phyloP scores from a whole-genome alignment of 1,139 yeast genomes.

The Scheffersomyces segobiensis region DNA sequence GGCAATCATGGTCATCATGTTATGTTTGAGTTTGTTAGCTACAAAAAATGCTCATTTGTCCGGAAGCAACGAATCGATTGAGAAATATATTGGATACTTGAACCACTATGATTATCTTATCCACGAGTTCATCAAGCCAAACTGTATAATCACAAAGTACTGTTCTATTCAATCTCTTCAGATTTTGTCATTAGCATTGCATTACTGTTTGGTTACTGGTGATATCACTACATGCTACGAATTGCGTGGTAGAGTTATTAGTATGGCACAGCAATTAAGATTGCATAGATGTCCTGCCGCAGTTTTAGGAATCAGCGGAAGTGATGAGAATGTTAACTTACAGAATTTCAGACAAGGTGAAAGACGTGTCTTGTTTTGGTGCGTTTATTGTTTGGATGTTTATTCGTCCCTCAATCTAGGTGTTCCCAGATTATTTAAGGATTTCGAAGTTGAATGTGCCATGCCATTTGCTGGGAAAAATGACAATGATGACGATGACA shows the following conservation, averaged over 20 bases:
- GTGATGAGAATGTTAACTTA: conserved; percentile 53
- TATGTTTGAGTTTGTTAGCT: conserved; percentile 59
- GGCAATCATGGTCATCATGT: conserved; percentile 55
- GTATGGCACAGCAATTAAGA: conserved; percentile 85
- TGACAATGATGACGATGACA: conserved; percentile 41
- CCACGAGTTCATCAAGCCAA: conserved; percentile 52
- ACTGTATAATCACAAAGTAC: conserved; percentile 50
- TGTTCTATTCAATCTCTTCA: conserved; percentile 74
- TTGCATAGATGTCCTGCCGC: conserved; percentile 88
- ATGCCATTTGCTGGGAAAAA: conserved; percentile 68
- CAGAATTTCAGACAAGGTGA: conserved; percentile 69
- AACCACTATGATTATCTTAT: conserved; percentile 53
- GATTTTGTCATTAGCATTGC: conserved; percentile 64
- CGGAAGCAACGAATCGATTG: conserved; percentile 11
- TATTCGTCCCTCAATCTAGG: conserved; percentile 78
- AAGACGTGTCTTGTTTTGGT: conserved; percentile 82
- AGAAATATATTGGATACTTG: conserved; percentile 26
- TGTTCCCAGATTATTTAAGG: conserved; percentile 76
- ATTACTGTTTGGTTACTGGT: conserved; percentile 73
- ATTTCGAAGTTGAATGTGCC: conserved; percentile 83
- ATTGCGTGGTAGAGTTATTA: conserved; percentile 70
- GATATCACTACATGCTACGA: conserved; percentile 75
- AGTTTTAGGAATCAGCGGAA: conserved; percentile 51
- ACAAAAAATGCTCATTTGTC: conserved; percentile 28
- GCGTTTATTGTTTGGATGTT: conserved; percentile 73